Conservation (phyloP, 306 rosid species). For the Rosa lucieae region DNA sequence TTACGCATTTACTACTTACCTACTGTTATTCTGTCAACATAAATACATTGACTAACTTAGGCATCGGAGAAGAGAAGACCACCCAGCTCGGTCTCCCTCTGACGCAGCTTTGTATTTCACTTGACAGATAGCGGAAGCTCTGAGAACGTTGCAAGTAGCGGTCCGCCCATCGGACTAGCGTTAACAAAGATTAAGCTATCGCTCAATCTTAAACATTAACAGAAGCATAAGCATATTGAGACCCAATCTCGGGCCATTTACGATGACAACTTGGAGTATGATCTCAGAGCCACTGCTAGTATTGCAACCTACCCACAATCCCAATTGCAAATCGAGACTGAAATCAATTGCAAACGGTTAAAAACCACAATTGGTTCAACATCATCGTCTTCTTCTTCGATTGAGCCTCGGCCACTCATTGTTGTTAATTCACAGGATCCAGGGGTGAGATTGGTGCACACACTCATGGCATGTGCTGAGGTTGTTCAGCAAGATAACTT, state of each 20-base stretch:
- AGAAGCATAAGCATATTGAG: not conserved
- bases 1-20: no score
- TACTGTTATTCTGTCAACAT: no score
- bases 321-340: not conserved
- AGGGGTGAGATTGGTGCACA: constrained; percentile 77
- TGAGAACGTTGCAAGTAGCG: no score
- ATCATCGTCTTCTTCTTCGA: constrained; percentile 2
- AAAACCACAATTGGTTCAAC: constrained; percentile 21
- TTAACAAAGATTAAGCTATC: no score
- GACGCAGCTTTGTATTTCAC: no score
- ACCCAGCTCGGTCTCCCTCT: no score
- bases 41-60: no score
- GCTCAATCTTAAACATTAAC: no score
- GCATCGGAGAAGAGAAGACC: no score
- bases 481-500: constrained; percentile 61
- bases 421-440: constrained; percentile 65
- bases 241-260: constrained; percentile 21
- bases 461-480: constrained; percentile 76
- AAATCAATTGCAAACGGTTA: constrained; percentile 34
- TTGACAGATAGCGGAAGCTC: no score
- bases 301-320: constrained; percentile 59
- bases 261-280: constrained; percentile 74
- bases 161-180: no score
- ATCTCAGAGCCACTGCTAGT: constrained; percentile 77
- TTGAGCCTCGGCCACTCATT: constrained; percentile 49